Conservation (phyloP, 306 rosid genomes). For the Casuarina glauca region DNA sequence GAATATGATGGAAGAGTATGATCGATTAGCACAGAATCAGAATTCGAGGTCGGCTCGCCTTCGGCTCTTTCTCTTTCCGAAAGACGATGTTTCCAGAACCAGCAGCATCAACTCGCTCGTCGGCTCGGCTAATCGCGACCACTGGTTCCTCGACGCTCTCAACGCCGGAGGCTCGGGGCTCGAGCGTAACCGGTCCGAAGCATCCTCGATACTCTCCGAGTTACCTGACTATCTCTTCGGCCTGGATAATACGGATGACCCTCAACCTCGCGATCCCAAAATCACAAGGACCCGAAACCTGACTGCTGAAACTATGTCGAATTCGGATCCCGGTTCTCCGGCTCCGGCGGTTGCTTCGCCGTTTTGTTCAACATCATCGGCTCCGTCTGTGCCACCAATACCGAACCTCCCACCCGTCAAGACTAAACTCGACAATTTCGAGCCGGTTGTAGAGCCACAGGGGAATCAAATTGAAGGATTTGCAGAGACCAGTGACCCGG, state of each 20-base stretch:
- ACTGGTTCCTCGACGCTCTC: slow-evolving; percentile 88
- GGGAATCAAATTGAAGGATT: slow-evolving; percentile 29
- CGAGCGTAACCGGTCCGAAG: slow-evolving; percentile 84
- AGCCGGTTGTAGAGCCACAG: slow-evolving; percentile 34
- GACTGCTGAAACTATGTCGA: slow-evolving; percentile 47
- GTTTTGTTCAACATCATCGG: slow-evolving; percentile 64
- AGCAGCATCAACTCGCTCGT: slow-evolving; percentile 76
- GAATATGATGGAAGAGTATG: slow-evolving; percentile 97
- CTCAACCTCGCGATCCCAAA: slow-evolving; percentile 41
- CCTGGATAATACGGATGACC: slow-evolving; percentile 69
- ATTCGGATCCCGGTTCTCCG: slow-evolving; percentile 85
- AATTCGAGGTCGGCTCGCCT: slow-evolving; percentile 74
- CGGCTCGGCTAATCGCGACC: slow-evolving; percentile 76
- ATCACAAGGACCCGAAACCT: slow-evolving; percentile 30
- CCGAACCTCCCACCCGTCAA: slow-evolving; percentile 81
- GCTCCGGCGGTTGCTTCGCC: slow-evolving; percentile 55
- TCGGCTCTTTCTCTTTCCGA: slow-evolving; percentile 71
- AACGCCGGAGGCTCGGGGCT: slow-evolving; percentile 60
- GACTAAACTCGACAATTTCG: slow-evolving; percentile 51
- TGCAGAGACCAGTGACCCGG: slow-evolving; percentile 31
- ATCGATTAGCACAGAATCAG: slow-evolving; percentile 66
- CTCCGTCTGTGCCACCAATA: slow-evolving; percentile 39
- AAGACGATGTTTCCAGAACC: slow-evolving; percentile 52
- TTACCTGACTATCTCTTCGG: slow-evolving; percentile 93
- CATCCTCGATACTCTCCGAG: slow-evolving; percentile 82